phyloP scores from a whole-genome alignment of 768 basidiomycete species.

The Gloeopeniophorella convolvens region DNA sequence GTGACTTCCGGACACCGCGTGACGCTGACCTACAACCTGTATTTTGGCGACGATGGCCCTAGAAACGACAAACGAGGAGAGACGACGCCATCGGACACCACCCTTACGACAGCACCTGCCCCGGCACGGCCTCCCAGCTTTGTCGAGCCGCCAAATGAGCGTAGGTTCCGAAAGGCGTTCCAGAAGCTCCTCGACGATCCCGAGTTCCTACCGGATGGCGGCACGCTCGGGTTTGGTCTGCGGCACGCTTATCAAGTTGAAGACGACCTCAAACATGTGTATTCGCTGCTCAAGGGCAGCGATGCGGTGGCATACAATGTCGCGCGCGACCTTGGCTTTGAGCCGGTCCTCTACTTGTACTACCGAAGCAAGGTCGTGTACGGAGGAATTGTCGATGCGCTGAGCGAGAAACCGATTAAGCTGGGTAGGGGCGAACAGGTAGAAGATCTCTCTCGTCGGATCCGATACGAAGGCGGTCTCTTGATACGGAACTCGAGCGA shows the following conservation, averaged over 20 bases:
- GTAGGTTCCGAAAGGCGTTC: conserved; percentile 18
- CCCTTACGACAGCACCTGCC: no score
- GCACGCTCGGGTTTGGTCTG: conserved; percentile 36
- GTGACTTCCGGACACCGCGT: conserved; percentile 38
- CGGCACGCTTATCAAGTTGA: conserved; percentile 32
- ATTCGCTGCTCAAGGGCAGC: conserved; percentile 4
- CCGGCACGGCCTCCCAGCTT: no score
- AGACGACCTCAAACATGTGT: not conserved
- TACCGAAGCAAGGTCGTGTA: not conserved
- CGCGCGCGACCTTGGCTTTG: not conserved
- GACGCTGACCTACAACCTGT: conserved; percentile 40
- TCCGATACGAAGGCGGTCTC: no score
- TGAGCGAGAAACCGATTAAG: not conserved
- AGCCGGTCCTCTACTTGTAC: conserved; percentile 4
- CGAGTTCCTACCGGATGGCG: conserved; percentile 34
- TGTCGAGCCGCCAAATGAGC: conserved; percentile 1
- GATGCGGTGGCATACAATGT: not conserved
- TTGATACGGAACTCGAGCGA: no score
- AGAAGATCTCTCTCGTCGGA: no score
- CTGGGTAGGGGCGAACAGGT: no score
- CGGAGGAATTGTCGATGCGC: not conserved
- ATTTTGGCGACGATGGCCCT: conserved; percentile 20
- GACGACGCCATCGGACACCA: no score
- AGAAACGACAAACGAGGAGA: not conserved
- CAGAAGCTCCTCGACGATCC: conserved; percentile 28